Percentiles rank a stretch among this genome's conserved stretches.
phyloP scores from a whole-genome alignment of 805 yeast genomes.

The Saccharomycopsis vini region DNA sequence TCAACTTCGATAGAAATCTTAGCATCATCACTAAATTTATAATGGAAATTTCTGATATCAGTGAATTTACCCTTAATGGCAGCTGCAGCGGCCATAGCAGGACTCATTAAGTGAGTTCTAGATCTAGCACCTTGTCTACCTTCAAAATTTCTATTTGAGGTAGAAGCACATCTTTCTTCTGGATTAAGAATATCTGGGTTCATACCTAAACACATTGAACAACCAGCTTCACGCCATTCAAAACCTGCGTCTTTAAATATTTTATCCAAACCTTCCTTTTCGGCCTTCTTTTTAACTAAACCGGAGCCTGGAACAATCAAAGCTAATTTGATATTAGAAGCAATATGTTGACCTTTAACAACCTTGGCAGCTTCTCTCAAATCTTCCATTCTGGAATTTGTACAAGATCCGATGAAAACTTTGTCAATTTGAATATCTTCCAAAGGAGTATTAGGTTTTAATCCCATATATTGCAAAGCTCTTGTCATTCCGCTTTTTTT shows the following conservation, averaged over 20 bases:
- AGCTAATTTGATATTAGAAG: constrained; percentile 69
- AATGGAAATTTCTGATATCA: constrained; percentile 79
- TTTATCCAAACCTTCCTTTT: constrained; percentile 87
- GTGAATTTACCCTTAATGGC: constrained; percentile 84
- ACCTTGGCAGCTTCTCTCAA: constrained; percentile 91
- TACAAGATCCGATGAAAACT: constrained; percentile 96
- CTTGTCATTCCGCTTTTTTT: constrained; percentile 80
- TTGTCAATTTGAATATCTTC: constrained; percentile 74
- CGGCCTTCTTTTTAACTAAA: constrained; percentile 87
- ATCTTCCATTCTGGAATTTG: constrained; percentile 96
- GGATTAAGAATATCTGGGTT: constrained; percentile 95
- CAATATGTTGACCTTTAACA: constrained; percentile 82
- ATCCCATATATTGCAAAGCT: constrained; percentile 88
- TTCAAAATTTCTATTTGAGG: constrained; percentile 97
- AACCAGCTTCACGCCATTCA: constrained; percentile 99
- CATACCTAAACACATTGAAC: constrained; percentile 99
- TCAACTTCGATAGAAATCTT: constrained; percentile 35
- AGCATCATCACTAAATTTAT: constrained; percentile 43
- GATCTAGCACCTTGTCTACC: constrained; percentile 98
- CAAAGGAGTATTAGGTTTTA: constrained; percentile 73
- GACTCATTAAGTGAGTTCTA: constrained; percentile 96
- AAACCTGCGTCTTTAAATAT: constrained; percentile 88
- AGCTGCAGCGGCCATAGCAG: constrained; percentile 99
- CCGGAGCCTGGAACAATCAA: constrained; percentile 98
- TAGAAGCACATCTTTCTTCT: constrained; percentile 95